Percentiles rank a stretch among this genome's conserved stretches.
phyloP scores from a whole-genome alignment of 2,329 filamentous ascomycete species.

The Cryphonectria radicalis region DNA sequence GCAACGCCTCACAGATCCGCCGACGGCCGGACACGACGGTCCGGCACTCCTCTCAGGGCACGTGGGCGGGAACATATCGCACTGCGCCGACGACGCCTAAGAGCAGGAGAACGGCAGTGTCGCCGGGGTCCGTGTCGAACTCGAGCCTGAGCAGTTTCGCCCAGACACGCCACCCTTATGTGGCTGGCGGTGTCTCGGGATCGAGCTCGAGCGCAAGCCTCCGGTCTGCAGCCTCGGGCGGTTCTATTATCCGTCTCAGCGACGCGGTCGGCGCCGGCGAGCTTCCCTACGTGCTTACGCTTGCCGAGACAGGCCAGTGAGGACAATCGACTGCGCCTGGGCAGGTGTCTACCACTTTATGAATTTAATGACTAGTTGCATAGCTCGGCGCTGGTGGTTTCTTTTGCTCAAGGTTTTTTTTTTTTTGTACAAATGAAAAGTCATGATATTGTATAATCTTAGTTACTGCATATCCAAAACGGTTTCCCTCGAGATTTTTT shows the following conservation, averaged over 20 bases:
- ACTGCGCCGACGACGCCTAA: constrained; percentile 60
- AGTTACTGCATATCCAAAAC: constrained; percentile 1
- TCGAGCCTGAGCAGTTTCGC: constrained; percentile 48
- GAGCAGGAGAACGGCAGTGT: constrained; percentile 46
- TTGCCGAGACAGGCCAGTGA: constrained; percentile 29
- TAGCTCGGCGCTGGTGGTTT: not conserved
- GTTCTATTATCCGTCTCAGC: constrained; percentile 54
- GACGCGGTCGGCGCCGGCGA: constrained; percentile 40
- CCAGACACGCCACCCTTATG: constrained; percentile 47
- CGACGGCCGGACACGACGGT: constrained; percentile 36
- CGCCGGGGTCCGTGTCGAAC: constrained; percentile 38
- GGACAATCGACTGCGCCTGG: not conserved
- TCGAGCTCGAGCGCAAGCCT: constrained; percentile 46
- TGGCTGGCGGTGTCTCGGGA: constrained; percentile 37
- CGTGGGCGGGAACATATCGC: constrained; percentile 49
- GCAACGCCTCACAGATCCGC: constrained; percentile 27
- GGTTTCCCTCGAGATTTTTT: not conserved
- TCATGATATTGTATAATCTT: constrained; percentile 22
- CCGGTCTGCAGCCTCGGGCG: constrained; percentile 27
- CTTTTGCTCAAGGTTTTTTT: not conserved
- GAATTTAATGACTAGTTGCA: not conserved
- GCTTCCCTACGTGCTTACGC: constrained; percentile 45
- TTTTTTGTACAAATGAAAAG: not conserved
- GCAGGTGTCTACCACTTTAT: not conserved
- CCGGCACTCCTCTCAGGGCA: constrained; percentile 49